Evolutionary conservation across 208 protist genomes (phyloP).

Genomic region (Kentomonas sorsogonicus): DNA sequence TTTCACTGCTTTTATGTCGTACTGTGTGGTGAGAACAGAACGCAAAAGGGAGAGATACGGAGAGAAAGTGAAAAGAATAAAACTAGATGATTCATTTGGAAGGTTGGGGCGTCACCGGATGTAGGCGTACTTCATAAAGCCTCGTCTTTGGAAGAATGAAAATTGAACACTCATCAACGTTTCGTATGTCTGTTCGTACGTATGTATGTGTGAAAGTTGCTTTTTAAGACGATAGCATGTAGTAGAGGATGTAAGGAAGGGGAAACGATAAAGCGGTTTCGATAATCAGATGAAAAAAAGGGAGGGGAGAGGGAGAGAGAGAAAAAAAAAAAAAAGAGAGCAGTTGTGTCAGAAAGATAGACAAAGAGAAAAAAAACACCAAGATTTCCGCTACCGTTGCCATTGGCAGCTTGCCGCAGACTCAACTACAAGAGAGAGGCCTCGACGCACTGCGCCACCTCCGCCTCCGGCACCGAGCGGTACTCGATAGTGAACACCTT

Average conservation of each 20-base stretch:
- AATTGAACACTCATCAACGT: no score
- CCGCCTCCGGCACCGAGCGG: no score
- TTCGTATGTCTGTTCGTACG: no score
- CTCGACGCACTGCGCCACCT: no score
- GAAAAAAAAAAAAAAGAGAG: neutral
- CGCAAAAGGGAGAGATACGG: neutral
- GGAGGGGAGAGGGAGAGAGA: neutral
- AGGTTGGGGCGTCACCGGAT: neutral
- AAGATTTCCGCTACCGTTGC: no score
- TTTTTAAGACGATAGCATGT: no score
- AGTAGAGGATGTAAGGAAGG: neutral
- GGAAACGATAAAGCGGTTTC: neutral
- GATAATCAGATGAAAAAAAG: neutral
- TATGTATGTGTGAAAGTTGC: no score
- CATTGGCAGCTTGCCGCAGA: no score
- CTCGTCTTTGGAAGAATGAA: neutral
- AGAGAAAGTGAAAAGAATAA: constrained; percentile 1
- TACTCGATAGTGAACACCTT: no score
- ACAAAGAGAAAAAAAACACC: neutral
- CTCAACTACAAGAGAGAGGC: no score
- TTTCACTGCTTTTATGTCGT: neutral
- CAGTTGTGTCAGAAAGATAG: neutral
- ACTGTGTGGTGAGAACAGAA: neutral
- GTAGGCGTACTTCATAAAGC: neutral
- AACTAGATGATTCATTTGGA: neutral